Base-by-base conservation (phyloP, 305 asterid genomes). In the Solanum hybrid region DNA sequence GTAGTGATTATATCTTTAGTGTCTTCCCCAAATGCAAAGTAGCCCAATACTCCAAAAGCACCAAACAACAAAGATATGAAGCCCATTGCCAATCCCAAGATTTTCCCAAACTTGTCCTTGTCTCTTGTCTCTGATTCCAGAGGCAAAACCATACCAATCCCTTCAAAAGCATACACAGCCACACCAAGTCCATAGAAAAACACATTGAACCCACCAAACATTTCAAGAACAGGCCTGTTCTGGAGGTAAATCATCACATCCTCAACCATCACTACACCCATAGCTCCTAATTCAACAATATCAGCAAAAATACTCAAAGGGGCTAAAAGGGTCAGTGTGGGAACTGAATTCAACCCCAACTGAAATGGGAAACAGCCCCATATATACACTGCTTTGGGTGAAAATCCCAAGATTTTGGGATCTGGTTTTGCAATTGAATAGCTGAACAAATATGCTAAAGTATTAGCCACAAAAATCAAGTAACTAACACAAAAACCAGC, bases 251-350 rank as follows among this genome's bases (percentile, higher is more conserved):
- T 76, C 75, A 88, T 38, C 12, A 90, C 60, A 73, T 90, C 92
- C 31, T 90, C 92, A 64, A 90, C 89, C 90, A 90, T 88, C 24
- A 90, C 92, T 2, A 90, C 89, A 35, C 89, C 90, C 89, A 90
- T 90, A 19, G 92, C 90, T 34, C 92, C 92, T 37, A 90, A 19
- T 37, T 90, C 90, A 29, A 76, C 92, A 40, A 90, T 31, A 88
- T 90, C 92, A 17, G 92, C 92, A 86, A 90, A 90, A 12, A 90
- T 90, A 24, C 92, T 90, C 73, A 90, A 73, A 82, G 90, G 90
- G 89, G 92, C 90, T 36, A 90, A 90, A 90, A 72, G 90, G 77
- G 92, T 90, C 66, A 90, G 15, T 2, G 90, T 90, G 4, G 88
- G 90, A 22, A 90, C 15, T 12, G 90, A 82, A 85, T 90, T 90